A percentile compares a stretch with the other conserved stretches of the same genome.
phyloP scores from a whole-genome alignment of 2,329 filamentous ascomycete genomes.

The Spiromastix sp. region DNA sequence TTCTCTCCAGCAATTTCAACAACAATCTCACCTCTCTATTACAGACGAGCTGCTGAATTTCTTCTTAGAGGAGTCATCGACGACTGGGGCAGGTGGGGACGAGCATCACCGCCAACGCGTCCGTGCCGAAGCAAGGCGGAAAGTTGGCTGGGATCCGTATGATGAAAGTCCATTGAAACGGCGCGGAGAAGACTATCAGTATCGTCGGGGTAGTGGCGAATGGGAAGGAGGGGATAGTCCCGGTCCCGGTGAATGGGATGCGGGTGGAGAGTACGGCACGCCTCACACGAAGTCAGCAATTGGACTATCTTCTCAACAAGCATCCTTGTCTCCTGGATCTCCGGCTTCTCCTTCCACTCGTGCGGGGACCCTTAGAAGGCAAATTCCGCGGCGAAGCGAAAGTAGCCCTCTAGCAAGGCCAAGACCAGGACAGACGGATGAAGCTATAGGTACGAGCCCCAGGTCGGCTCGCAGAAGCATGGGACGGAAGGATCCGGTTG shows the following conservation, averaged over 20 bases:
- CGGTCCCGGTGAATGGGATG: background rate
- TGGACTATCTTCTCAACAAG: too few relatives aligned
- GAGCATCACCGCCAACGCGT: slow-evolving; percentile 50
- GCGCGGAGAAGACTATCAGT: slow-evolving; percentile 56
- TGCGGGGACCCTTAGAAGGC: slow-evolving; percentile 12
- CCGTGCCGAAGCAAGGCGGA: slow-evolving; percentile 48
- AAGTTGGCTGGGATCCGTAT: slow-evolving; percentile 62
- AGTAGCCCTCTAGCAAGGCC: slow-evolving; percentile 27
- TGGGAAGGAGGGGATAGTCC: slow-evolving; percentile 12
- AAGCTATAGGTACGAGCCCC: slow-evolving; percentile 22
- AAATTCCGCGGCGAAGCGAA: slow-evolving; percentile 11
- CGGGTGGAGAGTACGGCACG: background rate
- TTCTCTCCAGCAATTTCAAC: slow-evolving; percentile 84
- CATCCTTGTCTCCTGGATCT: background rate
- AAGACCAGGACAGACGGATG: slow-evolving; percentile 18
- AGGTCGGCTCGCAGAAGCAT: background rate
- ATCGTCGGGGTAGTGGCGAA: slow-evolving; percentile 25
- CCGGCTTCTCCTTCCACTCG: slow-evolving; percentile 2
- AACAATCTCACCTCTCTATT: slow-evolving; percentile 78
- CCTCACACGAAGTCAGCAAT: too few relatives aligned
- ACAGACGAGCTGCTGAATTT: slow-evolving; percentile 82
- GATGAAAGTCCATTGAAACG: slow-evolving; percentile 59
- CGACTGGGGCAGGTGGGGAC: slow-evolving; percentile 55
- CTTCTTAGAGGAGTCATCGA: slow-evolving; percentile 63
- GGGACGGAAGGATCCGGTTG: too few relatives aligned